Base-by-base conservation (phyloP, 441 rosid species). In the Biscutella auriculata region DNA sequence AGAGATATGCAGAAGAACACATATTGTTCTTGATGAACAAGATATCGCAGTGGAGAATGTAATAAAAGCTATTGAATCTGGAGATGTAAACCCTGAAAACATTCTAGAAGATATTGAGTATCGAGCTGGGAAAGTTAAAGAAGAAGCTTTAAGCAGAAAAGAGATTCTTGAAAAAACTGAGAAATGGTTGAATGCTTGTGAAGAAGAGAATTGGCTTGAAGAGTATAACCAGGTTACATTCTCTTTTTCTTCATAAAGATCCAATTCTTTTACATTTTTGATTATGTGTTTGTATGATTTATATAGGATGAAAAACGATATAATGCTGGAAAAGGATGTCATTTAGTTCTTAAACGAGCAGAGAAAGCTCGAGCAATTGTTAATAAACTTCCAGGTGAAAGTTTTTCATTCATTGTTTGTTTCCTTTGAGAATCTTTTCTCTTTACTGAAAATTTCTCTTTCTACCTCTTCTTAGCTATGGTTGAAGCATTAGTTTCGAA, bases 201-300 rank as follows among this genome's bases (percentile, higher is more conserved):
- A 84, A 36, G 97, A 88, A 71, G 97, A 88, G 62, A 72, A 76
- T 46, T 88, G 97, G 97, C 97, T 88, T 49, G 97, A 86, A 70
- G 97, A 88, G 67, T 88, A 88, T 60, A 86, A 88, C 37, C 73
- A 68, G 73, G 73, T 68, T 51, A 34, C 6, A 6, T 23, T 51
- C 27, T 34, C 27, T 15, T 19, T 34, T 42, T 21, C 51, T 25
- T 49, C 12, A 14, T 36, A 11, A 25, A 3, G 29, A 44, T 15
- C 32, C 19, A 41, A 0, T 32, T 47, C n/a, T 30, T 3, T 41
- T 16, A 47, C 23, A 11, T 33, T 49, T 28, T 57, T 42, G 17
- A 44, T 19, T 53, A 53, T 62, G 53, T 33, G 57, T 21, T 35
- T 48, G 56, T 41, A 12, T 35, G 60, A 47, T 65, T 28, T 29